Evolutionary conservation across 2,329 filamentous ascomycete genomes (phyloP), one percentile per base, ranked within the genome.

Genomic region (Metarhizium robertsii): DNA sequence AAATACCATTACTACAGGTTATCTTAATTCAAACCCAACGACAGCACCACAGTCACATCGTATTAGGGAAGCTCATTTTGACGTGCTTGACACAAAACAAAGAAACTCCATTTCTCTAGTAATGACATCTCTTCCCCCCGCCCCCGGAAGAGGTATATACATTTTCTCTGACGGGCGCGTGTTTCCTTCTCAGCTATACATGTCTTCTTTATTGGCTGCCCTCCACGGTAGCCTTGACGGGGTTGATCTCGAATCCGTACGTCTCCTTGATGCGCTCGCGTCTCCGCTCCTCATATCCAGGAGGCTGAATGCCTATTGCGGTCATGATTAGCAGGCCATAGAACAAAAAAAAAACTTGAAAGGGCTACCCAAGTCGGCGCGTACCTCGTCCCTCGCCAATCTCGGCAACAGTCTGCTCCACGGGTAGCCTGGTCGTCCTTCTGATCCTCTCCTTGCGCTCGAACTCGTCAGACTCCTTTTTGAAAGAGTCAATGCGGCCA

Each of bases 381-480:
- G 66, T 80, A 92, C 90, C 90, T 81, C 91, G 83, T 62, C 90
- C 90, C 77, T 96, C 92, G 53, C 91, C 92, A 65, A 96, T 67
- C 66, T 92, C 82, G 29, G 83, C 81, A 61, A 96, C 75, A 2
- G 89, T 95, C 76, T 96, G 86, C 69, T 90, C 86, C 29, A 83
- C 77, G 30, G 90, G 87, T 67, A 85, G 76, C 69, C 90, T 82
- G 70, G 86, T 86, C 67, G 85, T 85, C 75, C 81, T 86, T 69
- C 90, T 82, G 68, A 92, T 60, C 60, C 77, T 78, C 70, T 92
- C 85, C 74, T 91, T 91, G 70, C 84, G 81, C 65, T 85, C 86
- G 59, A 87, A 90, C 69, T 92, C 88, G 53, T 82, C 79, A 52
- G 86, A 79, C 53, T 85, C 78, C 46, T 76, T 73, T 57, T 83